Conservation (phyloP, 1,284 basidiomycete genomes). For the Abortiporus biennis region DNA sequence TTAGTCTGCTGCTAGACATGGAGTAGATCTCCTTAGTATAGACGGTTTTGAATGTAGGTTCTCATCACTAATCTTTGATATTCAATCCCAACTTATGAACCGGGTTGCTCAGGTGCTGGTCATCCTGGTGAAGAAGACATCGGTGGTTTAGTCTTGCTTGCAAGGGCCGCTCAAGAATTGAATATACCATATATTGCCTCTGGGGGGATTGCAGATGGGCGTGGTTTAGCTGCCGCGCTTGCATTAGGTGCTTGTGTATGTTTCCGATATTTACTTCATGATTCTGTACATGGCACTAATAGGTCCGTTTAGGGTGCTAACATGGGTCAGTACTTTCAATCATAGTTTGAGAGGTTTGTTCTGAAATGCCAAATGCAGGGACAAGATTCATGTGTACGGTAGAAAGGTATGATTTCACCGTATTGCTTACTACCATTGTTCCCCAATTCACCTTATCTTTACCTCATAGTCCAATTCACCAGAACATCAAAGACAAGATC, state of each 20-base stretch:
- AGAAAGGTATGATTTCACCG: constrained; percentile 50
- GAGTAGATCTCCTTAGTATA: constrained; percentile 83
- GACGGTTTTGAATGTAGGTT: constrained; percentile 83
- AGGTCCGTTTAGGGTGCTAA: constrained; percentile 60
- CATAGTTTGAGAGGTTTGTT: constrained; percentile 2
- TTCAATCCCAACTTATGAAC: constrained; percentile 2
- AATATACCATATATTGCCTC: constrained; percentile 87
- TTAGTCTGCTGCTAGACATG: constrained; percentile 69
- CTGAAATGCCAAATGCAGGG: constrained; percentile 31
- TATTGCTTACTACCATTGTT: constrained; percentile 12
- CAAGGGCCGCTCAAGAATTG: constrained; percentile 83
- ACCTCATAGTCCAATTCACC: constrained; percentile 75
- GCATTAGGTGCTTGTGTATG: constrained; percentile 78
- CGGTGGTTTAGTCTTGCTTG: constrained; percentile 84
- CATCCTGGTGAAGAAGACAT: constrained; percentile 96
- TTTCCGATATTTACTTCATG: constrained; percentile 12
- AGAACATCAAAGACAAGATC: constrained; percentile 88
- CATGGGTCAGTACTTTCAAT: constrained; percentile 54
- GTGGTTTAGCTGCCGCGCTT: constrained; percentile 79
- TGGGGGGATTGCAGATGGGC: constrained; percentile 79
- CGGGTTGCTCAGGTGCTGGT: constrained; percentile 63
- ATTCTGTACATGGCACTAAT: background rate
- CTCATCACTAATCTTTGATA: constrained; percentile 1
- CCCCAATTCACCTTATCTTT: constrained; percentile 16
- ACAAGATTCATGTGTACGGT: constrained; percentile 87